phyloP scores from a whole-genome alignment of 768 basidiomycete species.

The Leccinum disarticulatum region DNA sequence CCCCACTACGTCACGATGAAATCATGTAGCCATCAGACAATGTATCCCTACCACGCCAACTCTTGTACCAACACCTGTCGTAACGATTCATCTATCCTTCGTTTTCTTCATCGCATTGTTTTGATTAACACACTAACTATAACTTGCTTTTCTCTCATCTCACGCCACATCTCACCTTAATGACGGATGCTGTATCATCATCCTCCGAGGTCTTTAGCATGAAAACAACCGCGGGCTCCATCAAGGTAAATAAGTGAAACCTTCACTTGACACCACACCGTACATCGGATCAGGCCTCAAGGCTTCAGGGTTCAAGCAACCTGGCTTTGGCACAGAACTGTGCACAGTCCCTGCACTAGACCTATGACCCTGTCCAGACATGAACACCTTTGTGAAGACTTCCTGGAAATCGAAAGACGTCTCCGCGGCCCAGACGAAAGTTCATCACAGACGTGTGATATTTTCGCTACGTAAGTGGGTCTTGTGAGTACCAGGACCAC shows the following conservation, averaged over 20 bases:
- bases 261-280: background rate
- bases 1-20: slow-evolving; percentile 25
- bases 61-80: slow-evolving; percentile 17
- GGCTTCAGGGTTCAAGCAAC: background rate
- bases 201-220: slow-evolving; percentile 5
- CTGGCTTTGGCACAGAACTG: background rate
- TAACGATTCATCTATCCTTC: slow-evolving; percentile 3
- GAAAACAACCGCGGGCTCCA: slow-evolving; percentile 1
- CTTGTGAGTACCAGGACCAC: background rate
- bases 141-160: slow-evolving; percentile 1
- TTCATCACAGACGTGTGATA: background rate
- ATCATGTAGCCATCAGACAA: slow-evolving; percentile 5
- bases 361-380: background rate
- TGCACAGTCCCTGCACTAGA: background rate
- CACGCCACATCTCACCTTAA: slow-evolving; percentile 9
- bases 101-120: slow-evolving; percentile 9
- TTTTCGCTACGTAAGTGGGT: background rate
- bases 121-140: slow-evolving; percentile 15
- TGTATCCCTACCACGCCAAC: slow-evolving; percentile 15
- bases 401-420: slow-evolving; percentile 1
- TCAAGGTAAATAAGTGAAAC: background rate
- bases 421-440: slow-evolving; percentile 6
- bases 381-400: slow-evolving; percentile 7
- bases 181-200: slow-evolving; percentile 10
- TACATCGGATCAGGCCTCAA: slow-evolving; percentile 3